Conservation (phyloP, 2,329 filamentous ascomycete species). For the Aspergillus clavatus region DNA sequence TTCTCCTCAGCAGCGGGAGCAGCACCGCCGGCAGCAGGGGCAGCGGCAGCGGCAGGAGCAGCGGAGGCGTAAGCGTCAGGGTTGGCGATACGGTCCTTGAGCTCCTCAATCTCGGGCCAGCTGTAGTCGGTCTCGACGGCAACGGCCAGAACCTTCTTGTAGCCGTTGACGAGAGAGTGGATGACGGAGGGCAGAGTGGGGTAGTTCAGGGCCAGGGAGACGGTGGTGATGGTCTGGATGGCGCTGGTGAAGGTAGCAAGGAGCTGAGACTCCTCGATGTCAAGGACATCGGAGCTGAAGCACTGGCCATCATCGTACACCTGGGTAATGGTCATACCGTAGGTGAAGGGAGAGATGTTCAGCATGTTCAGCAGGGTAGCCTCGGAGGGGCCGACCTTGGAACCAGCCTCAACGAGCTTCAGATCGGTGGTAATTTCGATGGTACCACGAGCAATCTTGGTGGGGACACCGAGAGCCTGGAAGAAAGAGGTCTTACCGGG, state of each 20-base stretch:
- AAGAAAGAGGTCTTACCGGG: conserved; percentile 99
- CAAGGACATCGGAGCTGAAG: conserved; percentile 79
- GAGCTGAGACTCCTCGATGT: conserved; percentile 93
- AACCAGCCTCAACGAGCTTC: conserved; percentile 90
- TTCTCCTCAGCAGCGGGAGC: conserved; percentile 52
- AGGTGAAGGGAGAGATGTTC: conserved; percentile 99
- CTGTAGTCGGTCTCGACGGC: conserved; percentile 85
- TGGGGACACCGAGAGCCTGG: conserved; percentile 99
- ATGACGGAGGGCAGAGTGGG: conserved; percentile 93
- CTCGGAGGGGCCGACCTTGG: conserved; percentile 97
- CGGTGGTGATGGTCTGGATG: conserved; percentile 78
- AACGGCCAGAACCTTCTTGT: conserved; percentile 90
- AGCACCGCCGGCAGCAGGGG: conserved; percentile 48
- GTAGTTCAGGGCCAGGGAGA: conserved; percentile 92
- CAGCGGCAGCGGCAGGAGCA: conserved; percentile 63
- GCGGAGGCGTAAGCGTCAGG: conserved; percentile 90
- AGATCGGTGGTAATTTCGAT: conserved; percentile 99
- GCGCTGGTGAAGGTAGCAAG: conserved; percentile 75
- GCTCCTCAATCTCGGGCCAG: conserved; percentile 93
- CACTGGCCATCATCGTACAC: conserved; percentile 97
- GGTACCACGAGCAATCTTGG: conserved; percentile 99
- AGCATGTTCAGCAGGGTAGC: conserved; percentile 99
- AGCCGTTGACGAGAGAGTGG: conserved; percentile 92
- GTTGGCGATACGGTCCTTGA: conserved; percentile 99
- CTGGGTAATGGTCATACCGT: conserved; percentile 93